Conservation (phyloP, 176 grass and related monocot genomes). For the Aechmea fasciata region DNA sequence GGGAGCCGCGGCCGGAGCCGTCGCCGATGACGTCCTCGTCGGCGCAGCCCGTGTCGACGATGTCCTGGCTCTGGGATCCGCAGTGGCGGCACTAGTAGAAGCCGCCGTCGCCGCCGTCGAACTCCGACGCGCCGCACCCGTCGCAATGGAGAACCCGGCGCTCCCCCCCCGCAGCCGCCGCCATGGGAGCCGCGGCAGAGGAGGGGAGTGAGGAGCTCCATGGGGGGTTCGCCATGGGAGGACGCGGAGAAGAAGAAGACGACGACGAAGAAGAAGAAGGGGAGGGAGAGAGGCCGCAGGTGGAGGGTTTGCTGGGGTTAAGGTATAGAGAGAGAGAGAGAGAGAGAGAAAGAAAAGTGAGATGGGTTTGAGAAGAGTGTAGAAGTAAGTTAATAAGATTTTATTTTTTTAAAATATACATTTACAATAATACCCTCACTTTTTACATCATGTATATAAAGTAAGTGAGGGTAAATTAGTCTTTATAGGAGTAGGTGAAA, state of each 20-base stretch:
- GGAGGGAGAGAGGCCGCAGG: no score
- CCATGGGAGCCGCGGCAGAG: conserved; percentile 9
- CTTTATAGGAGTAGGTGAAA: no score
- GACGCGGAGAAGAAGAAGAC: background rate
- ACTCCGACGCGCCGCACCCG: conserved; percentile 5
- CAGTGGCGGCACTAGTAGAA: conserved; percentile 53
- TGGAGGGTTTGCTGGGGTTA: no score
- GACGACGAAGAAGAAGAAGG: background rate
- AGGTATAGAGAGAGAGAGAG: no score
- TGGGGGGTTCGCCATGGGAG: conserved; percentile 4
- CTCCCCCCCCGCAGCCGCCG: background rate
- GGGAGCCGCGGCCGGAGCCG: background rate
- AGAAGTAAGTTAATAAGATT: no score
- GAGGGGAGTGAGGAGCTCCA: conserved; percentile 13
- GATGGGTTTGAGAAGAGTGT: no score
- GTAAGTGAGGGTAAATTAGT: no score
- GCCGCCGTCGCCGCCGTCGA: conserved; percentile 36
- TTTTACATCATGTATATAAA: no score
- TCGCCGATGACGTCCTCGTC: conserved; percentile 31
- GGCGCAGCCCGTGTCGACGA: conserved; percentile 37
- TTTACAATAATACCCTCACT: no score
- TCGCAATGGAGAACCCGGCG: conserved; percentile 35
- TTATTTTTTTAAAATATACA: no score
- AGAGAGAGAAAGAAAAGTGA: no score
- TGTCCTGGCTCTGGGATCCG: conserved; percentile 31